These are phyloP conservation scores for Phytophthora vignae DNA, from an alignment of 352 stramenopile species.

Conservation along the genomic window DNA sequence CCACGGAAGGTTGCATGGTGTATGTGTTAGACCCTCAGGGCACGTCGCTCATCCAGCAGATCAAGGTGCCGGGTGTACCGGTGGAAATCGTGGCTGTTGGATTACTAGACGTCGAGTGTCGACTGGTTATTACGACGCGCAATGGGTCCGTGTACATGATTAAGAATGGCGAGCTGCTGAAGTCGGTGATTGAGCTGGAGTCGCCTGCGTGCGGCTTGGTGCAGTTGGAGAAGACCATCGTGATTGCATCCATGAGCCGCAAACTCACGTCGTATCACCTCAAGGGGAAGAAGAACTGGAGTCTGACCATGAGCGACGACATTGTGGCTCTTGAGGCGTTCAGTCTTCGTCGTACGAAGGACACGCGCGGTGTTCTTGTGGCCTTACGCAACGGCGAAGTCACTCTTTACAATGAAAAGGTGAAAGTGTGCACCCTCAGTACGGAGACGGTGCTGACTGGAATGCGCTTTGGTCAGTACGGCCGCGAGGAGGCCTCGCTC, in stretches of 20 bases:
- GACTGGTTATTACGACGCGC: slow-evolving; percentile 87
- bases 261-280: slow-evolving; percentile 90
- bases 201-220: slow-evolving; percentile 76
- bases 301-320: slow-evolving; percentile 81
- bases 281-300: slow-evolving; percentile 94
- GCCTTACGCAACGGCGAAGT: slow-evolving; percentile 88
- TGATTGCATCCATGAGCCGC: slow-evolving; percentile 90
- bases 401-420: slow-evolving; percentile 90
- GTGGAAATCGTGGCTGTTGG: slow-evolving; percentile 82
- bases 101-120: slow-evolving; percentile 86
- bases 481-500: slow-evolving; percentile 87
- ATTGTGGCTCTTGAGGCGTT: slow-evolving; percentile 87
- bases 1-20: slow-evolving; percentile 85
- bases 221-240: slow-evolving; percentile 85
- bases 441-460: slow-evolving; percentile 77
- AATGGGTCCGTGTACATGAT: slow-evolving; percentile 90
- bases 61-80: slow-evolving; percentile 73
- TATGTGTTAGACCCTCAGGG: slow-evolving; percentile 82
- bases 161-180: slow-evolving; percentile 91
- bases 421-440: slow-evolving; percentile 79
- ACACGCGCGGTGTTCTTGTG: slow-evolving; percentile 83
- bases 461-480: slow-evolving; percentile 90
- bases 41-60: slow-evolving; percentile 72
- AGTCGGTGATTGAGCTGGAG: slow-evolving; percentile 90
- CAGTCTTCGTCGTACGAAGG: slow-evolving; percentile 74